Base-by-base conservation (phyloP, 2,329 filamentous ascomycete species). In the Neurospora crassa region DNA sequence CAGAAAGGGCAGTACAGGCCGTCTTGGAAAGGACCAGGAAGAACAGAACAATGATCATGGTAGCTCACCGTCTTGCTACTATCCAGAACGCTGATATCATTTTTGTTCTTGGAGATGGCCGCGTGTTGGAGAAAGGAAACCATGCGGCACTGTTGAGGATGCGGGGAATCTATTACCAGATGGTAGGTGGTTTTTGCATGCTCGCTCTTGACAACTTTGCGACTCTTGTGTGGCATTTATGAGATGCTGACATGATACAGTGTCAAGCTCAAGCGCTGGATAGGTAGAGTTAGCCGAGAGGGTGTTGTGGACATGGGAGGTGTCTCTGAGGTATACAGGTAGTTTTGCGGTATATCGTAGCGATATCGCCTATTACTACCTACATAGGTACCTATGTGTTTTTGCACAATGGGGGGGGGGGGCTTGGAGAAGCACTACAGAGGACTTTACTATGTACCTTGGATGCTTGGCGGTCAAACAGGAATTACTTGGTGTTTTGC, bases 1-100 rank as follows among this genome's bases (percentile, higher is more conserved):
- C 75, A 5, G 86, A 88, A 79, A 83, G 85, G 77, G 81, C 88
- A 12, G 86, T 89, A 3, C 87, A 94, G 78, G 83, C 82, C 0
- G 91, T 91, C 0, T 88, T 94, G 77, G 90, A 93, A 81, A 84
- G 83, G 70, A 89, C 88, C 0, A 86, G 83, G 8, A 83, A 83
- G 72, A 86, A 86, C 3, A 81, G 86, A 10, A 89, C 92, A 1
- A 92, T 92, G 75, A 83, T 96, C 3, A 91, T 91, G 6, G 91
- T 95, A 12, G 92, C 92, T 0, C 92, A 95, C 78, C 84, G 92
- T n/a, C 82, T 94, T 70, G 90, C 90, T 0, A 95, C 91, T 16
- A 88, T 94, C 18, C 91, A 92, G 79, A 91, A 94, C 75, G 91
- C 92, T 0, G 90, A 95, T 78, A 82, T 89, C 11, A 94, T 94